Evolutionary conservation across 371 early-diverging fungal genomes (phyloP).

Genomic region (Umbelopsis sp.): DNA sequence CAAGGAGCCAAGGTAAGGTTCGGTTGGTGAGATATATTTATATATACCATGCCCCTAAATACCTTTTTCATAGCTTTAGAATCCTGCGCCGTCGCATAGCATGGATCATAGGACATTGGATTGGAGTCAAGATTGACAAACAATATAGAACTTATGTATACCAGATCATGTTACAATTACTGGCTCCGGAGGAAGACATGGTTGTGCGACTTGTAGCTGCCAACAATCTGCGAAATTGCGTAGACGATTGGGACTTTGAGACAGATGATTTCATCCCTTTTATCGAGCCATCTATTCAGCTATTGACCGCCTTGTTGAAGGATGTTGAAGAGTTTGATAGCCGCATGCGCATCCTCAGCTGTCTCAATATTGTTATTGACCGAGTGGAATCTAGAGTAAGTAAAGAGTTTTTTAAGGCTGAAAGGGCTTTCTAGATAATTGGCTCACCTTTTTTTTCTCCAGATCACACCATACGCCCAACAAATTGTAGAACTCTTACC

Average conservation of each 20-base stretch:
- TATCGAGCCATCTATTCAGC: slow-evolving; percentile 62
- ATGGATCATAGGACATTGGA: slow-evolving; percentile 88
- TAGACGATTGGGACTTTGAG: slow-evolving; percentile 93
- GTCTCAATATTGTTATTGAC: slow-evolving; percentile 77
- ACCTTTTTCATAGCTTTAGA: slow-evolving; percentile 43
- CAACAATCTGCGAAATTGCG: slow-evolving; percentile 62
- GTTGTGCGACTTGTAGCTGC: slow-evolving; percentile 89
- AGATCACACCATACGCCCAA: slow-evolving; percentile 76
- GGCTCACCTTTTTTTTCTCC: too few relatives aligned
- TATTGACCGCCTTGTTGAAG: slow-evolving; percentile 59
- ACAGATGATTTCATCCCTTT: slow-evolving; percentile 71
- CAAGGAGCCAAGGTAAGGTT: slow-evolving; percentile 48
- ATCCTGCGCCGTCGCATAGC: slow-evolving; percentile 78
- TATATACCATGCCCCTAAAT: too few relatives aligned
- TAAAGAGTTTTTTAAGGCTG: neutral
- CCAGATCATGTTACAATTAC: slow-evolving; percentile 68
- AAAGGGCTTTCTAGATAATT: too few relatives aligned
- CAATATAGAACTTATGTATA: slow-evolving; percentile 71
- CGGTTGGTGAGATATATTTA: neutral
- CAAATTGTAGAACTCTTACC: slow-evolving; percentile 77
- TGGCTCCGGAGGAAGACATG: slow-evolving; percentile 68
- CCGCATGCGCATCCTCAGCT: slow-evolving; percentile 74
- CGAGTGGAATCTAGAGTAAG: slow-evolving; percentile 32
- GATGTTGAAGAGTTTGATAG: slow-evolving; percentile 81
- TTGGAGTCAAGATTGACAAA: slow-evolving; percentile 75